A percentile compares a stretch with the other conserved stretches of the same genome.
Evolutionary conservation across 2,329 filamentous ascomycete genomes (phyloP).

Genomic region (Botrytis aclada): DNA sequence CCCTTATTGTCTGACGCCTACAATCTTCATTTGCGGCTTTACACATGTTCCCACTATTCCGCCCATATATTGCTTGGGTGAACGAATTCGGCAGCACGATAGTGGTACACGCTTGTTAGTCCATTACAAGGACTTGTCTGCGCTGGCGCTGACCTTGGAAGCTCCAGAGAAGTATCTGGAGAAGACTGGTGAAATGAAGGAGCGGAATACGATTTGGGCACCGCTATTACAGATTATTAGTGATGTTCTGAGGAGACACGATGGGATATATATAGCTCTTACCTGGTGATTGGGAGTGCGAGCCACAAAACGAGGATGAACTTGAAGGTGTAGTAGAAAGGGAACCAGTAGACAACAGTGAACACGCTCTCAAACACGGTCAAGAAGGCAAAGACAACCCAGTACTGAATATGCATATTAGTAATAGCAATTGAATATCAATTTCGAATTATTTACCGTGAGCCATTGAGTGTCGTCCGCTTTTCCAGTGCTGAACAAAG

Average conservation of each 20-base stretch:
- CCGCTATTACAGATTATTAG: constrained; percentile 56
- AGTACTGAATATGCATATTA: constrained; percentile 57
- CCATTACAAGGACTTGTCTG: constrained; percentile 63
- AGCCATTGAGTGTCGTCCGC: constrained; percentile 79
- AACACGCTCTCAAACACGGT: constrained; percentile 80
- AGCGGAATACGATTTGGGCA: constrained; percentile 94
- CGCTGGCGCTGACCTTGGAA: constrained; percentile 72
- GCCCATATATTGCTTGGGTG: constrained; percentile 13
- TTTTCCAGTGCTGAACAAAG: constrained; percentile 69
- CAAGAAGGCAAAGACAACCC: constrained; percentile 81
- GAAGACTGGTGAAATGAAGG: constrained; percentile 87
- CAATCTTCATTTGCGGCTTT: neutral
- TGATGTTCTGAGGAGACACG: neutral
- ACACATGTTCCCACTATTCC: constrained; percentile 16
- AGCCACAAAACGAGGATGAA: constrained; percentile 97
- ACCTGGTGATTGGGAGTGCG: constrained; percentile 90
- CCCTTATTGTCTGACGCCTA: neutral
- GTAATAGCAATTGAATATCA: constrained; percentile 16
- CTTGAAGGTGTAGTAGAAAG: constrained; percentile 99
- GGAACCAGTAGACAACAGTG: constrained; percentile 89
- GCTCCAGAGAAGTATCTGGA: constrained; percentile 77
- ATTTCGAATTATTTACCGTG: constrained; percentile 51
- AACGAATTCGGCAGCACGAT: constrained; percentile 18
- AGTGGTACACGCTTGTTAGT: constrained; percentile 8
- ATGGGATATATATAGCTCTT: constrained; percentile 44